Conservation (phyloP, 2,329 filamentous ascomycete species). For the Apiospora malaysiana region DNA sequence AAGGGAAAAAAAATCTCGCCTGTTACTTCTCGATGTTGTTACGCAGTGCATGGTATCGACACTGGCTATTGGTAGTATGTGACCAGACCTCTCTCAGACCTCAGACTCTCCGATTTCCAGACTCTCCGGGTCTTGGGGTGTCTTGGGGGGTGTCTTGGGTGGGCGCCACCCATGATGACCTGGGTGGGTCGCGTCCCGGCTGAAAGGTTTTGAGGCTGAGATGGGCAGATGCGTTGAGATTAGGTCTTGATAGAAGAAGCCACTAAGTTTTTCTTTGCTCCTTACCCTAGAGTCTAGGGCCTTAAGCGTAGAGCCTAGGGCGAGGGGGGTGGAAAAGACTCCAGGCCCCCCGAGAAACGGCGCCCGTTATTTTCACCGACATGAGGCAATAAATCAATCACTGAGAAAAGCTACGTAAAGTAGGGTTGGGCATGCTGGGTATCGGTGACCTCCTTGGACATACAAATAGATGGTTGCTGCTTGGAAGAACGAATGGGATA, state of each 20-base stretch:
- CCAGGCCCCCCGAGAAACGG: too few relatives aligned
- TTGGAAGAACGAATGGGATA: neutral
- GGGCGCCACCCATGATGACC: neutral
- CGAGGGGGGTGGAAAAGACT: too few relatives aligned
- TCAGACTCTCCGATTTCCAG: neutral
- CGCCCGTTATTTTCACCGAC: too few relatives aligned
- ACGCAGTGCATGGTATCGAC: neutral
- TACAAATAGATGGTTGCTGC: neutral
- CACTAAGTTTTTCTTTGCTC: neutral
- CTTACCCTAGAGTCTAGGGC: too few relatives aligned
- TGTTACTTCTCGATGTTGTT: neutral
- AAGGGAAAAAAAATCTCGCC: neutral
- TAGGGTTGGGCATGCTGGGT: neutral
- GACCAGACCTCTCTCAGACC: neutral
- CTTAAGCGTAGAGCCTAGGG: too few relatives aligned
- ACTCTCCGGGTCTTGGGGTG: too few relatives aligned
- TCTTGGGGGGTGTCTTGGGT: too few relatives aligned
- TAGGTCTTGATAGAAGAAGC: neutral
- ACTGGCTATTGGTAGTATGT: neutral
- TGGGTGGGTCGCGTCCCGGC: neutral
- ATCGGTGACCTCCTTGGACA: neutral
- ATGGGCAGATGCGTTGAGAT: neutral
- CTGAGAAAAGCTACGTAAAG: too few relatives aligned
- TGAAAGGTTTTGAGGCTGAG: slow-evolving; percentile 8
- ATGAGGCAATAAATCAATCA: too few relatives aligned